Evolutionary conservation across 2,329 filamentous ascomycete genomes (phyloP), one percentile per base, ranked within the genome.

Genomic region (Pezicula neosporulosa): DNA sequence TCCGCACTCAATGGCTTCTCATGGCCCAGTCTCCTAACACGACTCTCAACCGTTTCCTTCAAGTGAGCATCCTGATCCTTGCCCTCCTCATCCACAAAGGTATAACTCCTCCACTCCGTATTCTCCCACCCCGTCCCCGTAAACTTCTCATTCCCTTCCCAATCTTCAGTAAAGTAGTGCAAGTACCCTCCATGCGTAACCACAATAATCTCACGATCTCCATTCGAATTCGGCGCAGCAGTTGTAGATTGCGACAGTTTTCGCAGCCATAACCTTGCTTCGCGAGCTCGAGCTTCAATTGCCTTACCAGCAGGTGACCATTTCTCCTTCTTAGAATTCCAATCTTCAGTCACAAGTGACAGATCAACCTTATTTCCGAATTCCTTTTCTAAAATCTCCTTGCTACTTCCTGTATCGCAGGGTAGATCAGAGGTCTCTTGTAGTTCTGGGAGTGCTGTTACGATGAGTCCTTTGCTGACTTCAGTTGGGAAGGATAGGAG

Each of bases 141-240:
- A 18, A 61, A 61, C 44, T 53, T 56, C 13, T 54, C 53, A 27
- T 55, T 49, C 3, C 83, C 87, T 49, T 82, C 75, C 82, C 85
- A 95, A 63, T 96, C 90, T 59, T 91, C 82, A 0, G 89, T 94
- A 56, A 96, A 72, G 62, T 90, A 95, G 67, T 96, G 91, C 61
- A 96, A 66, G 60, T 92, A 88, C 1, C 87, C 89, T 2, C 91
- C 91, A 62, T 96, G 91, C 3, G 89, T 87, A 7, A 95, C 89
- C 2, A 91, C 77, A 0, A 86, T 82, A 27, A 96, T 80, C 60
- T 93, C 80, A 3, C 72, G 74, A 61, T 88, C 83, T 60, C 63
- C 9, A 57, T 63, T 60, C 71, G 71, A 37, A 12, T 37, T 51
- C 30, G 2, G 13, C 3, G 12, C 10, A 27, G 27, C 10, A 21